These are phyloP conservation scores for carrot (Daucus carota) DNA, from an alignment of 129 eudicot genomes.

Conservation along the genomic window DNA sequence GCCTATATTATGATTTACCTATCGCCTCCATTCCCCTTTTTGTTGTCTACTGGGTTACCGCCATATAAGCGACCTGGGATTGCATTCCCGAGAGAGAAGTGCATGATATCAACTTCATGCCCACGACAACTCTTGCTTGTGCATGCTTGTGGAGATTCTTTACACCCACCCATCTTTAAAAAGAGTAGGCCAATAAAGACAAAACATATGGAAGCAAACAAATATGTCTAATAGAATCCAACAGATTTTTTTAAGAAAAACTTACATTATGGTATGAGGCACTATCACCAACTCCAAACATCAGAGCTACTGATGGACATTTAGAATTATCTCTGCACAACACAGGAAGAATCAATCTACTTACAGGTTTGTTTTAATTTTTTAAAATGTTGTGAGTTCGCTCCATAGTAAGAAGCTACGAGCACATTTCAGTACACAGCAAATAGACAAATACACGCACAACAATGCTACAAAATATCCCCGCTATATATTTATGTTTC, in stretches of 20 bases:
- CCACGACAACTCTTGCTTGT: conserved; percentile 51
- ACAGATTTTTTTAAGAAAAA: background rate
- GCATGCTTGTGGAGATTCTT: conserved; percentile 42
- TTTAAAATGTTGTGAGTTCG: background rate
- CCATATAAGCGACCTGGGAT: conserved; percentile 63
- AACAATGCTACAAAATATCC: background rate
- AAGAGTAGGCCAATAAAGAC: background rate
- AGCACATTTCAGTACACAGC: background rate
- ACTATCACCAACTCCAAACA: conserved; percentile 67
- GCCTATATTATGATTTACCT: conserved; percentile 23
- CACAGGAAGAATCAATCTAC: background rate
- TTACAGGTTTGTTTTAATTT: background rate
- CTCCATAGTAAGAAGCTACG: background rate
- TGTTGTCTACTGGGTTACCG: conserved; percentile 34
- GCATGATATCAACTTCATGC: conserved; percentile 64
- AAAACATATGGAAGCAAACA: background rate
- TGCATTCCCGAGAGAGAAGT: conserved; percentile 58
- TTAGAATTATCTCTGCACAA: conserved; percentile 38
- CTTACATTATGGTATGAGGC: conserved; percentile 65
- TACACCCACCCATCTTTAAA: conserved; percentile 64
- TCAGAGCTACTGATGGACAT: conserved; percentile 67
- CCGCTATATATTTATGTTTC: background rate
- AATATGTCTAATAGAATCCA: background rate
- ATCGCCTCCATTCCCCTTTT: conserved; percentile 42
- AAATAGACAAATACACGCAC: background rate